Conservation (phyloP, 768 basidiomycete species). For the Suillus decipiens region DNA sequence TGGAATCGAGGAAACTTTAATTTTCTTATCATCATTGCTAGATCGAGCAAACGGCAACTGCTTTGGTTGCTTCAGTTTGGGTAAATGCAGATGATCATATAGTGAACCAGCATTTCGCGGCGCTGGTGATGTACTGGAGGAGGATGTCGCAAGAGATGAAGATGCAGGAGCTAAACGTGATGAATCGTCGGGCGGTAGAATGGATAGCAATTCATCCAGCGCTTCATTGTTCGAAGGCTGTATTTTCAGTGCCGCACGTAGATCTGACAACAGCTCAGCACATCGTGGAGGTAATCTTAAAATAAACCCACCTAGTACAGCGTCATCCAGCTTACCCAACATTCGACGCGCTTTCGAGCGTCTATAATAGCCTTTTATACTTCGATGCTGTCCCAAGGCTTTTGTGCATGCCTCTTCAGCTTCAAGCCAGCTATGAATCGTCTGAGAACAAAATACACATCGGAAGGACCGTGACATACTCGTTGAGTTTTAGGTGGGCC, state of each 20-base stretch:
- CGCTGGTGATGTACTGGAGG: constrained; percentile 26
- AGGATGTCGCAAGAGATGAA: constrained; percentile 29
- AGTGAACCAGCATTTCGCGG: constrained; percentile 12
- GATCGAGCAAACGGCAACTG: constrained; percentile 55
- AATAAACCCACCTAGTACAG: constrained; percentile 51
- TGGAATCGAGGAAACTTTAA: constrained; percentile 53
- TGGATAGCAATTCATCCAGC: constrained; percentile 50
- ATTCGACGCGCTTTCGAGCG: constrained; percentile 68
- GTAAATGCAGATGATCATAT: constrained; percentile 37
- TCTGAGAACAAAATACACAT: constrained; percentile 18
- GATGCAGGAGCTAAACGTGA: constrained; percentile 13
- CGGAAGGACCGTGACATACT: constrained; percentile 44
- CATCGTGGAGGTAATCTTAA: no score
- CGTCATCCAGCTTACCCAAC: constrained; percentile 56
- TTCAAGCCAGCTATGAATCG: constrained; percentile 58
- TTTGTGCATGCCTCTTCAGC: constrained; percentile 71
- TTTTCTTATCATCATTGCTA: constrained; percentile 49
- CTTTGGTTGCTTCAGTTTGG: constrained; percentile 44
- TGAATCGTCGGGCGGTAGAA: constrained; percentile 31
- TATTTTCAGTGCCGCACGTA: constrained; percentile 58
- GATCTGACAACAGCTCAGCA: constrained; percentile 40
- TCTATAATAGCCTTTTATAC: constrained; percentile 70
- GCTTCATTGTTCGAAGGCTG: constrained; percentile 71
- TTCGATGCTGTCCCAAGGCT: constrained; percentile 64
- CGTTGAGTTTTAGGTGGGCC: constrained; percentile 67